phyloP scores from a whole-genome alignment of 768 basidiomycete genomes.

The Suillus variegatus region DNA sequence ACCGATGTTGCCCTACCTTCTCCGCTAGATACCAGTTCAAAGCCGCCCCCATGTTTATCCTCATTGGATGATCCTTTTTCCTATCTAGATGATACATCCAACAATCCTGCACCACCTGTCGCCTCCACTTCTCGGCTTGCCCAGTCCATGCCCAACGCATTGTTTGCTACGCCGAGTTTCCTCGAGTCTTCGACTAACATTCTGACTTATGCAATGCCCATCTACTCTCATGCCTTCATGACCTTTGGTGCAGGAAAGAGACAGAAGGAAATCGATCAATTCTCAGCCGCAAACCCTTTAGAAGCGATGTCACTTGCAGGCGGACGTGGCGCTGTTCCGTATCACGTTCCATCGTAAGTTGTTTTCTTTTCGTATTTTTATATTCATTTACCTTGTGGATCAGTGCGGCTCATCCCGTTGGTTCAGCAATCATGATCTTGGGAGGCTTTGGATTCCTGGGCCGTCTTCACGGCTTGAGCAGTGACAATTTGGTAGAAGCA shows the following conservation, averaged over 20 bases:
- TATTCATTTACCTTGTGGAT: slow-evolving; percentile 9
- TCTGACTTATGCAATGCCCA: slow-evolving; percentile 54
- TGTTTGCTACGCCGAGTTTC: slow-evolving; percentile 36
- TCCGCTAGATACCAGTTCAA: neutral
- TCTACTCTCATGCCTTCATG: slow-evolving; percentile 74
- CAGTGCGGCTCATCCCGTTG: slow-evolving; percentile 80
- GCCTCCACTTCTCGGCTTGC: slow-evolving; percentile 26
- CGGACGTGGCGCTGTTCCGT: slow-evolving; percentile 60
- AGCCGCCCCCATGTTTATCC: slow-evolving; percentile 10
- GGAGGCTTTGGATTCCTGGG: slow-evolving; percentile 91
- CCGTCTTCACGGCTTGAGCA: slow-evolving; percentile 79
- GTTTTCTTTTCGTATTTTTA: slow-evolving; percentile 11
- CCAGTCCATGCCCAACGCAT: slow-evolving; percentile 29
- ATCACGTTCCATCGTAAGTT: slow-evolving; percentile 78
- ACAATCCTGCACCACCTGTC: slow-evolving; percentile 24
- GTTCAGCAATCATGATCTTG: slow-evolving; percentile 78
- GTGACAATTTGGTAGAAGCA: slow-evolving; percentile 89
- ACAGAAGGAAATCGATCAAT: slow-evolving; percentile 83
- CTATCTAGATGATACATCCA: slow-evolving; percentile 48
- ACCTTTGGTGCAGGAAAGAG: slow-evolving; percentile 86
- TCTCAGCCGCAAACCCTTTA: slow-evolving; percentile 67
- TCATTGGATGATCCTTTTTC: slow-evolving; percentile 56
- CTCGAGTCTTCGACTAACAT: slow-evolving; percentile 39
- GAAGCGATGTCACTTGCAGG: slow-evolving; percentile 56
- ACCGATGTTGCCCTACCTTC: slow-evolving; percentile 10